Percentiles rank a stretch among this genome's conserved stretches.
These are phyloP conservation scores for Colletotrichum euphorbiae DNA, from an alignment of 2,329 filamentous ascomycete species.

Conservation along the genomic window DNA sequence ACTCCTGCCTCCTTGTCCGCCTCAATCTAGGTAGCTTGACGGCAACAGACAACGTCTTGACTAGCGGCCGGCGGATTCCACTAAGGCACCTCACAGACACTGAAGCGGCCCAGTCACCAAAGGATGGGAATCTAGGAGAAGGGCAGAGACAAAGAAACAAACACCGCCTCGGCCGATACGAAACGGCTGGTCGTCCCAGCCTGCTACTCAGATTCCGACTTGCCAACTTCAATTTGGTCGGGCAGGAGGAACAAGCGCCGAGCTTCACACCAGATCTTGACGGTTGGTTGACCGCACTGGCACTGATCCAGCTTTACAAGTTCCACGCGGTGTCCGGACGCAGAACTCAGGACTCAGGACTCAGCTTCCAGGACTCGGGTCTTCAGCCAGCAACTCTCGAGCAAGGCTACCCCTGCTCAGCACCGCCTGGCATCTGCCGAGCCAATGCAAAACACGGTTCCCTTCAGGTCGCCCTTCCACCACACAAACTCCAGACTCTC, in stretches of 20 bases:
- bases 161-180: slow-evolving; percentile 35
- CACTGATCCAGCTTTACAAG: neutral
- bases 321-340: neutral
- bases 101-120: slow-evolving; percentile 13
- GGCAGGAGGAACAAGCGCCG: slow-evolving; percentile 30
- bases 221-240: slow-evolving; percentile 6
- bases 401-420: slow-evolving; percentile 29
- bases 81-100: slow-evolving; percentile 35
- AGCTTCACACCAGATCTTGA: neutral
- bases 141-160: slow-evolving; percentile 37
- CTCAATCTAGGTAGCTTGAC: neutral
- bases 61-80: slow-evolving; percentile 20
- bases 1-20: neutral
- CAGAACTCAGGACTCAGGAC: neutral
- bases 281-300: slow-evolving; percentile 23
- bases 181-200: slow-evolving; percentile 34
- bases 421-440: slow-evolving; percentile 28
- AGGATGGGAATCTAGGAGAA: neutral
- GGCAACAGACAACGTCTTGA: neutral
- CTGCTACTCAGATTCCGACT: slow-evolving; percentile 7
- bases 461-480: slow-evolving; percentile 28
- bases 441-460: slow-evolving; percentile 38
- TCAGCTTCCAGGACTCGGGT: neutral
- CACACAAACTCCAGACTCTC: slow-evolving; percentile 32
- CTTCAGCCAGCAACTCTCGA: neutral